These are phyloP conservation scores for Syncephalis plumigaleata DNA, from an alignment of 371 early-diverging fungal species.

Conservation along the genomic window DNA sequence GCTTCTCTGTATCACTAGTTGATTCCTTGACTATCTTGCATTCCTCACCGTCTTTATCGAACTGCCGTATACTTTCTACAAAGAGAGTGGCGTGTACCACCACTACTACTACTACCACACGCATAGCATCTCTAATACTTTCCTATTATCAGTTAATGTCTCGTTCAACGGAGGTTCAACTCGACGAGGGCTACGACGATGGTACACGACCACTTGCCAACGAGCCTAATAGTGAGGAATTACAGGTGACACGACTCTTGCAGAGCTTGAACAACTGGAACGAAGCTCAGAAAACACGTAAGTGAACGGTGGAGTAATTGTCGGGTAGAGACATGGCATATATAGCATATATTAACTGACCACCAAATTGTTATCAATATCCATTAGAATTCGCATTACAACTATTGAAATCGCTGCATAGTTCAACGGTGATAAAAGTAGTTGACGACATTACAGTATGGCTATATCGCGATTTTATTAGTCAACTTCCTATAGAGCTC, in stretches of 20 bases:
- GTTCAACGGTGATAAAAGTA: constrained; percentile 26
- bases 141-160: too few species aligned
- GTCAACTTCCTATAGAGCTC: constrained; percentile 42
- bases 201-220: constrained; percentile 3
- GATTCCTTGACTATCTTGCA: too few species aligned
- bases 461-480: constrained; percentile 37
- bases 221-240: background rate
- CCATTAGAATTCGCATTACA: constrained; percentile 44
- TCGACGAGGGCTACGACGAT: constrained; percentile 49
- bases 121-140: too few species aligned
- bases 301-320: background rate
- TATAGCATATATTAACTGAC: background rate
- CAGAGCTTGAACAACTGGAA: constrained; percentile 13
- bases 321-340: too few species aligned
- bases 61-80: too few species aligned
- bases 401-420: constrained; percentile 36
- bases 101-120: too few species aligned
- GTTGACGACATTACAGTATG: constrained; percentile 36
- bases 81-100: too few species aligned
- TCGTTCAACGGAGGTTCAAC: constrained; percentile 3
- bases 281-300: constrained; percentile 47
- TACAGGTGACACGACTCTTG: too few species aligned
- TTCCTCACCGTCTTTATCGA: too few species aligned
- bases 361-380: background rate
- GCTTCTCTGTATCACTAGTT: too few species aligned